Evolutionary conservation across 495 filamentous ascomycete species (phyloP), one percentile per base, ranked within the genome.

Genomic region (Xylaria telfairii): DNA sequence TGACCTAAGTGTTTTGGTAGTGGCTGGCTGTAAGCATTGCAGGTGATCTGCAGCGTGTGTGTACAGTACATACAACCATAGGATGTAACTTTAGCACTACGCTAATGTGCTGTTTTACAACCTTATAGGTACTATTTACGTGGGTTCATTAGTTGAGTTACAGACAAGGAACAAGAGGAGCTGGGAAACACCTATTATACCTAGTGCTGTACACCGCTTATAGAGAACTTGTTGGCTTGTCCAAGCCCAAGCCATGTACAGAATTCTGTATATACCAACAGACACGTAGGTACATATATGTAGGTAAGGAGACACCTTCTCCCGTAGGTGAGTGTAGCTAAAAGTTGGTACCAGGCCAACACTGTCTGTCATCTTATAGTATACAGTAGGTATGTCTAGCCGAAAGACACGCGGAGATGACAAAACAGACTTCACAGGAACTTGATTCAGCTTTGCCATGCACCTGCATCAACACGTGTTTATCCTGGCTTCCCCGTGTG

Each of bases 401-500:
- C 8, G 7, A 51, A 26, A 51, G 47, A 24, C 47, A 15, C 51
- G 13, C 12, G 9, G 6, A 8, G 32, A 12, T 10, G 10, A 59
- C 28, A 37, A 39, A 37, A 30, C 15, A 59, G 19, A 37, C 56
- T 39, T 34, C 17, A 17, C 8, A 39, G 17, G 2, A 39, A 24
- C 2, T 60, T 30, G 41, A n/a, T 37, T 65, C n/a, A 37, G 28
- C 44, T 30, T 51, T 37, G 28, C 28, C 62, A 51, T 26, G 41
- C 42, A 34, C 28, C 30, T 37, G 62, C 62, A 51, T 65, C 30
- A 37, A 64, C 61, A 64, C 62, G 62, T 65, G 62, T 65, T 44
- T 65, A 65, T 51, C 62, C 62, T 28, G 34, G 62, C 28, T 39
- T 53, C 26, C 9, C 30, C n/a, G 47, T 21, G 34, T 41, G 34